phyloP scores from a whole-genome alignment of 2,329 filamentous ascomycete genomes.

The Ascochyta rabiei region DNA sequence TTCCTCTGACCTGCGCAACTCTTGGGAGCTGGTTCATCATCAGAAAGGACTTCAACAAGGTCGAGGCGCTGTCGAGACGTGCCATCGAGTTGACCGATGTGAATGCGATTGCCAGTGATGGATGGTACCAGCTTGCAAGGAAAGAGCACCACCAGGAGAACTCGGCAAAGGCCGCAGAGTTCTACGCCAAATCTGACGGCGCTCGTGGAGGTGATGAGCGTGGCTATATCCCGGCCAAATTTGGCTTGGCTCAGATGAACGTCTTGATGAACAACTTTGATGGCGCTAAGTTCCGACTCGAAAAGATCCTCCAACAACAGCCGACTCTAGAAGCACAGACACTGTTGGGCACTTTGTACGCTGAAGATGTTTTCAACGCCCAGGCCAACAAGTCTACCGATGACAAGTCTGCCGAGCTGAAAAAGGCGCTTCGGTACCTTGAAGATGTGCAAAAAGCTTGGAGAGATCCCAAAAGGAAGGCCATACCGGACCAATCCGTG shows the following conservation, averaged over 20 bases:
- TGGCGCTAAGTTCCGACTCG: slow-evolving; percentile 89
- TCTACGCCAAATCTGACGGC: slow-evolving; percentile 88
- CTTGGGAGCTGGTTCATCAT: slow-evolving; percentile 91
- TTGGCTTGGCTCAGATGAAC: slow-evolving; percentile 88
- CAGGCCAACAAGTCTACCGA: slow-evolving; percentile 77
- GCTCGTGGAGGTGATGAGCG: slow-evolving; percentile 89
- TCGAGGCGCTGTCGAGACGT: slow-evolving; percentile 86
- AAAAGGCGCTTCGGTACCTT: slow-evolving; percentile 83
- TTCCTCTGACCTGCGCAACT: slow-evolving; percentile 86
- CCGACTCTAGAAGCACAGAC: slow-evolving; percentile 89
- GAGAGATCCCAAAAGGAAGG: slow-evolving; percentile 89
- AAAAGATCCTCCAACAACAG: slow-evolving; percentile 89
- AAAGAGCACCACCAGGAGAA: slow-evolving; percentile 88
- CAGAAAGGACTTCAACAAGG: slow-evolving; percentile 77
- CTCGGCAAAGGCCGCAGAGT: slow-evolving; percentile 76
- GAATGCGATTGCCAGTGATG: slow-evolving; percentile 94
- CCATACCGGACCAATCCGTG: slow-evolving; percentile 82
- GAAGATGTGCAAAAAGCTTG: slow-evolving; percentile 85
- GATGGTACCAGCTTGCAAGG: slow-evolving; percentile 91
- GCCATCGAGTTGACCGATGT: slow-evolving; percentile 96
- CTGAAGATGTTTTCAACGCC: slow-evolving; percentile 87
- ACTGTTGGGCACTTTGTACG: slow-evolving; percentile 86
- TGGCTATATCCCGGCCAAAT: slow-evolving; percentile 92
- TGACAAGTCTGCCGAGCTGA: slow-evolving; percentile 82
- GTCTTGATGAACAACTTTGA: slow-evolving; percentile 84